These are phyloP conservation scores for Tolypocladium capitatum DNA, from an alignment of 2,329 filamentous ascomycete genomes.

Conservation along the genomic window DNA sequence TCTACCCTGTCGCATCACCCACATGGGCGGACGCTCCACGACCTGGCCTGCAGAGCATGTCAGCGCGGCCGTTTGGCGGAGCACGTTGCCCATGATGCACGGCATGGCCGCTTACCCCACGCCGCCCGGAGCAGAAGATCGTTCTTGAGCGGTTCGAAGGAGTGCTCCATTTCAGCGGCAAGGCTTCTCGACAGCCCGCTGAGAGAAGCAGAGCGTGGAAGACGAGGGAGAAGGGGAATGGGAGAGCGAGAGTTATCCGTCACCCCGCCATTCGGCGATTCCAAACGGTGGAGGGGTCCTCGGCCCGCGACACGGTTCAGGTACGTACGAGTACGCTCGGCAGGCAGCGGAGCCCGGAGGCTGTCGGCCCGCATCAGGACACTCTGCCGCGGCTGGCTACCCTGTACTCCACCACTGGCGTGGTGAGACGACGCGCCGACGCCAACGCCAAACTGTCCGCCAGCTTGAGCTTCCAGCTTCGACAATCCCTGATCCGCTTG, in stretches of 20 bases:
- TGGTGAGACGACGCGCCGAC: no score
- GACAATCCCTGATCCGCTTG: background rate
- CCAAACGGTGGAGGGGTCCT: background rate
- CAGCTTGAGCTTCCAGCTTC: background rate
- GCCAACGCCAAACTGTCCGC: background rate
- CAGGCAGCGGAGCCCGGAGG: background rate
- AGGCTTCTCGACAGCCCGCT: background rate
- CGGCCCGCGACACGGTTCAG: background rate
- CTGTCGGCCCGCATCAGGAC: background rate
- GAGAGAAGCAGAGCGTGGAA: background rate
- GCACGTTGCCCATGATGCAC: background rate
- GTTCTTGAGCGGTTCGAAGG: slow-evolving; percentile 80
- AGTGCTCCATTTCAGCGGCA: slow-evolving; percentile 41
- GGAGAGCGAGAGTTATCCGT: background rate
- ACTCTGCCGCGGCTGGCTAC: background rate
- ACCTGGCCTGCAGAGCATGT: slow-evolving; percentile 51
- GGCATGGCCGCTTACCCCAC: slow-evolving; percentile 53
- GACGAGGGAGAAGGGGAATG: no score
- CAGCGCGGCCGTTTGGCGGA: slow-evolving; percentile 9
- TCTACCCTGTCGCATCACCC: slow-evolving; percentile 98
- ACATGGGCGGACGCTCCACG: slow-evolving; percentile 87
- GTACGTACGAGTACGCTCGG: background rate
- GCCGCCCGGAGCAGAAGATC: slow-evolving; percentile 84
- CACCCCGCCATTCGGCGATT: background rate
- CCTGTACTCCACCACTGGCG: background rate